Base-by-base conservation (phyloP, 2,329 filamentous ascomycete species). In the Fusarium paranaense region DNA sequence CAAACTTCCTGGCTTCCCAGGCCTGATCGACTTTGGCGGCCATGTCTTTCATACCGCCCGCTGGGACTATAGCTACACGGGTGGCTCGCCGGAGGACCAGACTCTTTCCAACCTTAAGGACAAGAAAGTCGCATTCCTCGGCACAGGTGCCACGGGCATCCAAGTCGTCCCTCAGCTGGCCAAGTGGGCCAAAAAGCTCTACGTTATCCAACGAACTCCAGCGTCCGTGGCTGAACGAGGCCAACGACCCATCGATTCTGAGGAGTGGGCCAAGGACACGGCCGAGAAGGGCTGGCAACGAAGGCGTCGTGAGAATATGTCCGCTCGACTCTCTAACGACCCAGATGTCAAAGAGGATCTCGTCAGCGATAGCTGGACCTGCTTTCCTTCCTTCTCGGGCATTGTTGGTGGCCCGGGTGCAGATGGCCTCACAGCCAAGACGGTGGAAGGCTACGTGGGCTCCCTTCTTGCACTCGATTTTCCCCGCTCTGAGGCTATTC, bases 141-240 rank as follows among this genome's bases (percentile, higher is more conserved):
- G 87, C 25, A 89, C 87, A 0, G 87, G 86, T 0, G 86, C 87
- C 1, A 88, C 86, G 0, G 85, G 83, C 0, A 80, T 89, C 4
- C 85, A 87, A 68, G 82, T 81, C 1, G 76, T 88, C 0, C 86
- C 87, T 0, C 76, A 81, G 20, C 76, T 90, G 1, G 86, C 85
- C 2, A 81, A 85, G 56, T 87, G 82, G 67, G 85, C 87, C 0
- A 85, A 87, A 57, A 81, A 89, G 42, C 75, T 90, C 4, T 88
- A 85, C 70, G 87, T 90, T n/a, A 85, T 90, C 75, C 88, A 90
- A 76, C 85, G 89, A 4, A 90, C 89, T 4, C 88, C 88, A 5
- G 83, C 85, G 1, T 79, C 80, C 0, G 81, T 87, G 6, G 81
- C 82, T 25, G 72, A 75, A 20, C 83, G 86, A 11, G 82, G 76